These are phyloP conservation scores for Tremella mesenterica DNA, from an alignment of 768 basidiomycete genomes.

Conservation along the genomic window DNA sequence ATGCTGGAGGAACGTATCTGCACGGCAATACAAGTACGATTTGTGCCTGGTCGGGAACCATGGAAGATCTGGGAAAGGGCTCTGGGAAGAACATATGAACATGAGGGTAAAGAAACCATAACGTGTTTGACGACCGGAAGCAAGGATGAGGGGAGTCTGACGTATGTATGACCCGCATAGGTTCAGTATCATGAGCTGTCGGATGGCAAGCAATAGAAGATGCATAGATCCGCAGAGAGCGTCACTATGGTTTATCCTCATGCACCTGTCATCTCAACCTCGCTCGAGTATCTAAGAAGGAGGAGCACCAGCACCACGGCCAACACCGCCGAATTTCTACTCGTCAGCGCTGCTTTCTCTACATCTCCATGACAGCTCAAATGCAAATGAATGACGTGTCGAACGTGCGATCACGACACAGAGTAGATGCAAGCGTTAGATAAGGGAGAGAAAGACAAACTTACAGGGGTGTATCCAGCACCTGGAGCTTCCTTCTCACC, in stretches of 20 bases:
- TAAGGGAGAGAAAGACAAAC: constrained; percentile 49
- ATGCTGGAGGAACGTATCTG: constrained; percentile 11
- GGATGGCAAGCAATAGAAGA: too few relatives aligned
- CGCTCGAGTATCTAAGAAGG: constrained; percentile 33
- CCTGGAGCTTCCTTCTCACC: constrained; percentile 75
- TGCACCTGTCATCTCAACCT: constrained; percentile 8
- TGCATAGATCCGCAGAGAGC: background rate
- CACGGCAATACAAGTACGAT: constrained; percentile 47
- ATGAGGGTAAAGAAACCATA: too few relatives aligned
- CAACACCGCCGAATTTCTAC: constrained; percentile 44
- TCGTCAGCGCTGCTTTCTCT: constrained; percentile 9
- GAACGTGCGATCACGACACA: background rate
- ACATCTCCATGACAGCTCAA: background rate
- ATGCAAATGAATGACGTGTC: background rate
- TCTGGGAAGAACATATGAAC: constrained; percentile 7
- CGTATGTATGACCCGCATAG: too few relatives aligned
- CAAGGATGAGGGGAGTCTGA: too few relatives aligned
- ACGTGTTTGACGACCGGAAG: too few relatives aligned
- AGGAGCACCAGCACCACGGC: constrained; percentile 45
- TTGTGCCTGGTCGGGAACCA: constrained; percentile 50
- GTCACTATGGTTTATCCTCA: background rate
- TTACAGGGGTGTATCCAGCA: constrained; percentile 80
- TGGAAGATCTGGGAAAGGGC: constrained; percentile 30
- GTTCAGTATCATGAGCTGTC: too few relatives aligned
- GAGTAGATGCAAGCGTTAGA: too few relatives aligned